Evolutionary conservation across 2,329 filamentous ascomycete genomes (phyloP), one percentile per base, ranked within the genome.

Genomic region (Pleoardoris graminearum): DNA sequence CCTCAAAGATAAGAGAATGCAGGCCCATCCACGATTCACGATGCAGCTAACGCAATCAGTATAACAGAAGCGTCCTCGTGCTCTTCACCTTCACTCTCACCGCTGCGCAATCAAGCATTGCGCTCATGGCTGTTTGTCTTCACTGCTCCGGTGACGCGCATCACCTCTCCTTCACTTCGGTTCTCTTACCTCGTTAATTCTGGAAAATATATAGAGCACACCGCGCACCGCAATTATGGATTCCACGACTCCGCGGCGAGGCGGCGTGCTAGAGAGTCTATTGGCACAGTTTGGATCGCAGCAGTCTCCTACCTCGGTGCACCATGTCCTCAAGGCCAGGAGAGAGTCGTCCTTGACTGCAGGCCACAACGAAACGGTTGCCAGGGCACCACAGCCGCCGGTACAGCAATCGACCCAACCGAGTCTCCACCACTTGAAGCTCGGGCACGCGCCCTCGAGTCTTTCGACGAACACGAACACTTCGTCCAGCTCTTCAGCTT

Each of bases 261-360:
- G 63, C 32, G 62, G 63, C 7, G 48, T 55, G 4, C 51, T 65
- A 3, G 43, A 66, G 11, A 54, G 62, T 43, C 57, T 73, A 12
- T 59, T 72, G n/a, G 58, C 55, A 3, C 61, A 65, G 27, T 73
- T 73, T 41, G 66, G 63, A 2, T 66, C 67, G 0, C 61, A 60
- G 19, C 65, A 47, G 17, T 68, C 65, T 14, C 62, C 66, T 3
- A 66, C 65, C 7, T 72, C 71, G 0, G 68, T 66, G 1, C 71
- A 69, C 6, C 68, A 68, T 46, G 57, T 57, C 16, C 3, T 29
- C 3, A 21, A 33, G 25, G 41, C 57, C 65, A n/a, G 59, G 62
- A 19, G 29, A 49, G 6, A 63, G 64, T 16, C 47, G 55, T 51
- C 54, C 16, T 27, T 46, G 8, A 30, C 42, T 17, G 11, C n/a